Evolutionary conservation across 768 basidiomycete genomes (phyloP).

Genomic region (Lyophyllum decastes): DNA sequence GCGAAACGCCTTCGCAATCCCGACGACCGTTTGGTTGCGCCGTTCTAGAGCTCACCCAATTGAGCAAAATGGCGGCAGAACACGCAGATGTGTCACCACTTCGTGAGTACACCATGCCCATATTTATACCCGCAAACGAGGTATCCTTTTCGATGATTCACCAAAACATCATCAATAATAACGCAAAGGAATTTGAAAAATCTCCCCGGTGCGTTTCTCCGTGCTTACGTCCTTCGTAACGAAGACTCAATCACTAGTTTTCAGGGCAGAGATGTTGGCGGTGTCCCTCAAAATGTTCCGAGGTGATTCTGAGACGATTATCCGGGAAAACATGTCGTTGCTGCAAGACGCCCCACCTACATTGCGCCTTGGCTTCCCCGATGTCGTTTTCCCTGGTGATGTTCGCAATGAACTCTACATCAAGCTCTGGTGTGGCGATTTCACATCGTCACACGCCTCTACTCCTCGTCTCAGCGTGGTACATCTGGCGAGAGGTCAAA

Average conservation of each 20-base stretch:
- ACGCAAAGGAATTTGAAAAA: conserved; percentile 80
- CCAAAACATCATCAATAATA: conserved; percentile 87
- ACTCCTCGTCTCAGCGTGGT: conserved; percentile 59
- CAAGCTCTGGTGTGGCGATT: conserved; percentile 95
- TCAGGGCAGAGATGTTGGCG: conserved; percentile 84
- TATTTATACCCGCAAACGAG: conserved; percentile 83
- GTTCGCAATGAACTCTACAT: conserved; percentile 94
- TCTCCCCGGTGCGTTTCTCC: conserved; percentile 61
- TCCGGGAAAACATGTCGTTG: conserved; percentile 82
- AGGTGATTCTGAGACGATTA: conserved; percentile 74
- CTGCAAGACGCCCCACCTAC: conserved; percentile 83
- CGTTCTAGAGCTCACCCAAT: conserved; percentile 80
- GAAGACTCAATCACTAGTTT: conserved; percentile 2
- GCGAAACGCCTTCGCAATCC: conserved; percentile 50
- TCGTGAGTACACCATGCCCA: conserved; percentile 84
- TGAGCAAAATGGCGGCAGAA: conserved; percentile 68
- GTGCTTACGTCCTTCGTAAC: background rate
- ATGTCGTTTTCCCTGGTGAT: conserved; percentile 93
- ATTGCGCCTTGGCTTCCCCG: conserved; percentile 89
- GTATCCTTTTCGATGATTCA: conserved; percentile 90
- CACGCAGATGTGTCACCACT: conserved; percentile 62
- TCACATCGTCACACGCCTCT: conserved; percentile 53
- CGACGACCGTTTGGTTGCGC: conserved; percentile 96
- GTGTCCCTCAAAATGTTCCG: conserved; percentile 86
- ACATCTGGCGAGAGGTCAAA: conserved; percentile 58